Conservation (phyloP, 2,329 filamentous ascomycete species). For the Arthrinium phaeospermum region DNA sequence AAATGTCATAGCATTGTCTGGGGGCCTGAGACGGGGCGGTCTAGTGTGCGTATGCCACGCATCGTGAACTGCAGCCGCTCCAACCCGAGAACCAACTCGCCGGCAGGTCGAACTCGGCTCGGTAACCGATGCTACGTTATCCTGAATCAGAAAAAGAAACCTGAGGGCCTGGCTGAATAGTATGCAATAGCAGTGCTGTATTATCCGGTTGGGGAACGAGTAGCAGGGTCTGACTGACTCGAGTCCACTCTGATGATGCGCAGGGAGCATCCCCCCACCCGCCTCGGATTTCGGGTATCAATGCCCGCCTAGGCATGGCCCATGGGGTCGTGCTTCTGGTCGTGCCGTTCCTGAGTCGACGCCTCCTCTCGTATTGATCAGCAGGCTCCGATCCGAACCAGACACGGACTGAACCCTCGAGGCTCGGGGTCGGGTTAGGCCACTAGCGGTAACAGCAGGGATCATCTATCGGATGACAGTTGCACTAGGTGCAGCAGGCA, state of each 20-base stretch:
- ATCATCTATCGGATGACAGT: not conserved
- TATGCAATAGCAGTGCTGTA: not conserved
- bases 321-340: too few species aligned
- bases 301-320: too few species aligned
- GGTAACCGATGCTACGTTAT: not conserved
- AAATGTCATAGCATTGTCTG: not conserved
- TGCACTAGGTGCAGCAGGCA: not conserved
- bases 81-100: not conserved
- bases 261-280: too few species aligned
- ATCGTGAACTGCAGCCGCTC: not conserved
- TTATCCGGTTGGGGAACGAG: too few species aligned
- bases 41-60: not conserved
- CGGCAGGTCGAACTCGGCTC: too few species aligned
- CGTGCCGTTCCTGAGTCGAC: too few species aligned
- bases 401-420: not conserved
- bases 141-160: not conserved
- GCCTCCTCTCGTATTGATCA: not conserved
- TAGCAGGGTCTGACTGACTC: not conserved
- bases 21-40: too few species aligned
- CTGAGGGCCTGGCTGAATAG: not conserved
- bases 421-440: not conserved
- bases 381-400: not conserved
- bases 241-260: not conserved
- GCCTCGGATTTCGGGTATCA: not conserved
- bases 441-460: not conserved